Evolutionary conservation across 2,329 filamentous ascomycete genomes (phyloP), one percentile per base, ranked within the genome.

Genomic region (Xylariaceae sp.): DNA sequence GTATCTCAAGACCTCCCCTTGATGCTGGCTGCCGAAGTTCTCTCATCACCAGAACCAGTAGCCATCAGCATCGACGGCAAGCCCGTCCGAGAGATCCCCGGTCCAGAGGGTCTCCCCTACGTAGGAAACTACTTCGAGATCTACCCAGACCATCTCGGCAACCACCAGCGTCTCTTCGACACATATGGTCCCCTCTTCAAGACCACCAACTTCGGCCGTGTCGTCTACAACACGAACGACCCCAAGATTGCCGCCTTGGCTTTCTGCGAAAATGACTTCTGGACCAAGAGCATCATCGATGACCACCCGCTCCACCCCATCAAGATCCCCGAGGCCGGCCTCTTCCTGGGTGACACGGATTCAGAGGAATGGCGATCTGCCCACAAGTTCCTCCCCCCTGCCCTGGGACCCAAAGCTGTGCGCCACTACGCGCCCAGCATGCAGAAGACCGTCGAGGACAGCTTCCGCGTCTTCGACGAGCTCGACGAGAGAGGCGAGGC

Each of bases 361-460:
- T 79, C 77, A 0, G 74, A 77, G 13, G 75, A 78, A 57, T 84
- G 79, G 79, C 68, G 70, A 23, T 65, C 77, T 0, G 78, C 80
- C 0, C 85, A 87, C 74, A 87, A 87, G 68, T 87, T 86, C 69
- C 64, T 87, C 0, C 82, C 84, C 0, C 83, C 84, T 0, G 80
- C 82, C 0, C 73, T 87, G 9, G 78, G 78, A 0, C 83, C 83
- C 37, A 85, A 83, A 66, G 84, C 84, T 0, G 82, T 87, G 3
- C 74, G 80, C 0, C 84, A 86, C 64, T 86, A 87, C 61, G 77
- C 81, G 0, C 82, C 83, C 0, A 78, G 76, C 0, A 86, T 87
- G 82, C 82, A 85, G 62, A 69, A 75, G 51, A 80, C 78, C 0
- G 75, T 82, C 1, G 77, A 83, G 63, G 73, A 78, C 15, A 70